Base-by-base conservation (phyloP, 768 basidiomycete genomes). In the Leucosporidium yakuticum region DNA sequence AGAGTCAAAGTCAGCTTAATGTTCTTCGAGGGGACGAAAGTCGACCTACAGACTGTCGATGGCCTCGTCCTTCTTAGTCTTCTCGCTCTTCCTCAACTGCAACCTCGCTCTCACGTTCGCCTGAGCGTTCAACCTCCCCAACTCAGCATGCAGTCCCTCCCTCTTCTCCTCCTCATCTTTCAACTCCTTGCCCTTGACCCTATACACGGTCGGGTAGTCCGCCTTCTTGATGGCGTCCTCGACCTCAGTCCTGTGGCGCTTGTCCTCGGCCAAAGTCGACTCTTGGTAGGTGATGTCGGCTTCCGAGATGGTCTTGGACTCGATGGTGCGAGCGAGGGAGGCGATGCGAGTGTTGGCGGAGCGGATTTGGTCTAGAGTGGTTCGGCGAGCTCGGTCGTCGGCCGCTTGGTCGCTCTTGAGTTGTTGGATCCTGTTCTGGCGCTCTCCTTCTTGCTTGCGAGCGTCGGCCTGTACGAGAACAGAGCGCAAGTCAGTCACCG, bases 61-160 rank as follows among this genome's bases (percentile, higher is more conserved):
- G 14, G 68, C 64, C 50, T 92, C 89, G 21, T 80, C 80, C 55
- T 81, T 80, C 79, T 89, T 90, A 64, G 79, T 82, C 76, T 82
- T 84, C 54, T 93, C 90, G 1, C 80, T 81, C 67, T 86, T 81
- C 75, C 90, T 89, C 69, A 95, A 75, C 50, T 88, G 85, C 62
- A 97, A 77, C 73, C 85, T 87, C 3, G 93, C 91, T 54, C 95
- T 82, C 1, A 85, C 81, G 63, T 93, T 89, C 0, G 90, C 87
- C 76, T 97, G 92, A 55, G 85, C 74, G 73, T 85, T 91, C 73
- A 96, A 79, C 2, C 82, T 79, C 39, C 85, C 82, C 51, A 93
- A 81, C 69, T 96, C 94, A 0, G 78, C 71, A 63, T 87, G 89
- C 68, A 95, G 79, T 25, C 77, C 77, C 23, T 94, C 91, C 60